These are phyloP conservation scores for Amanita pallidorosea DNA, from an alignment of 768 basidiomycete species.

Conservation along the genomic window DNA sequence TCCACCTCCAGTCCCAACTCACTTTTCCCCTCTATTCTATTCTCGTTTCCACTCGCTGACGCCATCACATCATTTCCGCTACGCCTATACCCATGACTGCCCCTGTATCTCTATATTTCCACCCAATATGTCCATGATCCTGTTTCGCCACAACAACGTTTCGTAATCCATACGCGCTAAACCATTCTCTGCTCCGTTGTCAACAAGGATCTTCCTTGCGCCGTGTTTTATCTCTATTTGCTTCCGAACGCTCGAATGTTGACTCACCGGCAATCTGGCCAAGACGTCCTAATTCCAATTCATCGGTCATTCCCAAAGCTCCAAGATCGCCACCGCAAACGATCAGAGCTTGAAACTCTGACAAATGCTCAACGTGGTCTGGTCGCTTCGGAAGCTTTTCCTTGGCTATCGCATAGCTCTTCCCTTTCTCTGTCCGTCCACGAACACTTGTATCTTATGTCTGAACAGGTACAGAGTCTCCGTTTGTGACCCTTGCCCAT, in stretches of 20 bases:
- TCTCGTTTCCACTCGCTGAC: slow-evolving; percentile 21
- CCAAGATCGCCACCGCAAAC: not conserved
- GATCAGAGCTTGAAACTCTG: not conserved
- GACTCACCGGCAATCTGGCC: not conserved
- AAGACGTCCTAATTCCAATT: not conserved
- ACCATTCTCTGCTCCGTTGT: not conserved
- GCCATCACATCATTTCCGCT: slow-evolving; percentile 6
- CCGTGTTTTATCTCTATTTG: not conserved
- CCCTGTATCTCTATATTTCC: slow-evolving; percentile 4
- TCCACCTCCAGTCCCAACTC: not conserved
- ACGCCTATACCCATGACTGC: slow-evolving; percentile 2
- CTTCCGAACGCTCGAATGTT: not conserved
- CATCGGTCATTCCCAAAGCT: not conserved
- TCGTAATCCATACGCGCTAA: not conserved
- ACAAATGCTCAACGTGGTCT: not conserved
- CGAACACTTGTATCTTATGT: not conserved
- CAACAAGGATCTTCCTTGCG: not conserved
- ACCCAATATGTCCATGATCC: not conserved
- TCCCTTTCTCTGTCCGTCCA: not conserved
- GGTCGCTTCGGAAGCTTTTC: not conserved
- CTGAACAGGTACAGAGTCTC: too few species aligned
- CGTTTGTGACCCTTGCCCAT: too few species aligned
- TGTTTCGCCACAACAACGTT: not conserved
- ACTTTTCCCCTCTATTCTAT: slow-evolving; percentile 14
- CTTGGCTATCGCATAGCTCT: not conserved